Base-by-base conservation (phyloP, 139 green algal genomes). In the Coelastrella sp. region DNA sequence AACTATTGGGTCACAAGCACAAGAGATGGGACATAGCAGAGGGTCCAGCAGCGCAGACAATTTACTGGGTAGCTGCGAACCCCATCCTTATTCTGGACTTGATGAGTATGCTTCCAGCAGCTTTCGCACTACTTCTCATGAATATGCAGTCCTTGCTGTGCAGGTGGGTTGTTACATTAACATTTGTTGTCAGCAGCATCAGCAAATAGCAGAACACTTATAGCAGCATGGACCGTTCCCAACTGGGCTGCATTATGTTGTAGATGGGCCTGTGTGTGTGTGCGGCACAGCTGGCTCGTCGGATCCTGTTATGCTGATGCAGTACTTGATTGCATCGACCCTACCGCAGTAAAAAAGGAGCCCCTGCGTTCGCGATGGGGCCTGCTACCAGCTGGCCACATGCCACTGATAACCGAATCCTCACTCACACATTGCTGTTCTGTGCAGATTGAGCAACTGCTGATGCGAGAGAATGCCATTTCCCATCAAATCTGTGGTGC, bases 391-490 rank as follows among this genome's bases (percentile, higher is more conserved):
- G 61, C 61, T 71, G 61, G 32, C 32, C 32, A 47, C 32, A 47
- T 47, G 32, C 32, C 32, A 47, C 32, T 47, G 32, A 47, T 47
- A 47, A 47, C 32, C 32, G 32, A 47, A 47, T 47, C 32, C 32
- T 47, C 32, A 47, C 32, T 47, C 61, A 13, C 8, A 13, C 61
- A 71, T 71, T 71, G 61, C 11, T 71, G 61, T 71, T 10, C 11
- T 58, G 56, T 64, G 5, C 61, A 86, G 80, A 60, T 86, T 65
- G 80, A 86, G 60, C 4, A 5, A 6, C 23, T 87, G 19, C 64
- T 87, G 64, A 56, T 87, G 64, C 64, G 82, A 6, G 82, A 87
- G 32, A 32, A 87, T 54, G 82, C 82, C 5, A 78, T 87, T 14
- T 54, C 32, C 17, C 71, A 56, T 14, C 82, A 87, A 32, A 16